Evolutionary conservation across 768 basidiomycete species (phyloP), one percentile per base, ranked within the genome.

Genomic region (Sarcodon aspratus): DNA sequence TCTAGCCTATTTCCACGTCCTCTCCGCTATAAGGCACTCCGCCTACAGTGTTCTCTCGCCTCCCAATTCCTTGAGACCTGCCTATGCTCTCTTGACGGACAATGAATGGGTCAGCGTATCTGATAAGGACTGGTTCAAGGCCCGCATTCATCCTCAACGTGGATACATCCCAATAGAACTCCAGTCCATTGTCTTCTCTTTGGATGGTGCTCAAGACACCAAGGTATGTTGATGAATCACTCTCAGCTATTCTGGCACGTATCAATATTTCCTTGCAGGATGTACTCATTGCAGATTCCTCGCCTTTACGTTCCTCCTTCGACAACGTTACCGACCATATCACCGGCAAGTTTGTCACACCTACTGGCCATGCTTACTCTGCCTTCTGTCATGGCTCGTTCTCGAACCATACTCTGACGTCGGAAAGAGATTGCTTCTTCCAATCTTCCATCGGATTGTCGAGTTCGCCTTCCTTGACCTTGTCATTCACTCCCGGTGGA

Each of bases 1-100:
- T 1, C 76, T 98, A 46, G 86, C 90, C 44, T 98, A 98, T 66
- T 96, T 98, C 64, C 92, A 95, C 59, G 75, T 96, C 55, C 77
- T 99, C 52, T 79, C 79, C 49, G 86, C 87, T 47, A 86, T 98
- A 60, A 93, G 94, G 58, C 82, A 92, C 58, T 90, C 86, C 0
- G 74, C 86, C 18, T 84, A 92, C 65, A 76, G 92, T 48, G 79
- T 79, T 1, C 71, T 83, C 0, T 59, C 72, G 12, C 53, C 72
- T 5, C 71, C 74, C 0, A 62, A 73, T 1, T 59, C 69, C 0
- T 68, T 82, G 21, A 69, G 74, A 3, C 72, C 88, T 0, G 66
- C 80, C 2, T 71, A 83, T 60, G 77, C 76, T 0, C 59, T 77
- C 1, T 70, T 76, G 34, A 67, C 67, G 2, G 67, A 74, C 10